Conservation (phyloP, 2,329 filamentous ascomycete genomes). For the Talaromyces sp. region DNA sequence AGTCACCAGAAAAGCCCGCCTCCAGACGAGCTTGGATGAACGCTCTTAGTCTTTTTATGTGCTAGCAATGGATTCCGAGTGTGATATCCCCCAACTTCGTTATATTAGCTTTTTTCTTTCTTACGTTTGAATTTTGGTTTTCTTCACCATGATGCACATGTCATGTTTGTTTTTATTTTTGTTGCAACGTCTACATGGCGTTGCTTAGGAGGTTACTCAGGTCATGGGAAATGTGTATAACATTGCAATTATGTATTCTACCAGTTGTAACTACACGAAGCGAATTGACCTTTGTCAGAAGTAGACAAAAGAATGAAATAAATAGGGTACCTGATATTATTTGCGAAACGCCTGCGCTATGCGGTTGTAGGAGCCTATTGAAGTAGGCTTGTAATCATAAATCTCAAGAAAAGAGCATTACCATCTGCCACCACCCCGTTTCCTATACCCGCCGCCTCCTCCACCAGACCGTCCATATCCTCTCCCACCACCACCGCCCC, state of each 20-base stretch:
- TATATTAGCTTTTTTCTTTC: background rate
- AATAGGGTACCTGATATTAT: constrained; percentile 8
- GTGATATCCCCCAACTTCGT: background rate
- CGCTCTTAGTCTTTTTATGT: background rate
- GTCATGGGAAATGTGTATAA: constrained; percentile 20
- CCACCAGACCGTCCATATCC: constrained; percentile 36
- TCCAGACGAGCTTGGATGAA: background rate
- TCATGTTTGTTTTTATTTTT: background rate
- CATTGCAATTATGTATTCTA: constrained; percentile 7
- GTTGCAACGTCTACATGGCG: background rate
- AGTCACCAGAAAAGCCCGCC: background rate
- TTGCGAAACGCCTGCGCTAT: constrained; percentile 42
- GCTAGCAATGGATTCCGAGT: constrained; percentile 2
- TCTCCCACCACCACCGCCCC: constrained; percentile 45
- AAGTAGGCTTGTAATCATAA: constrained; percentile 7
- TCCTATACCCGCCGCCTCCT: constrained; percentile 43
- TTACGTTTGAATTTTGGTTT: background rate
- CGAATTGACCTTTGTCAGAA: background rate
- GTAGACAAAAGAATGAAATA: background rate
- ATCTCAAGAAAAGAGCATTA: constrained; percentile 23
- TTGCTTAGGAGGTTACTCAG: background rate
- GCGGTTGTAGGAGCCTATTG: constrained; percentile 26
- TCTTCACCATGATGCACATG: background rate
- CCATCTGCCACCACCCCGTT: constrained; percentile 29
- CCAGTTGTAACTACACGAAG: background rate